Conservation (phyloP, 2,329 filamentous ascomycete genomes). For the Pestalotiopsis sp. region DNA sequence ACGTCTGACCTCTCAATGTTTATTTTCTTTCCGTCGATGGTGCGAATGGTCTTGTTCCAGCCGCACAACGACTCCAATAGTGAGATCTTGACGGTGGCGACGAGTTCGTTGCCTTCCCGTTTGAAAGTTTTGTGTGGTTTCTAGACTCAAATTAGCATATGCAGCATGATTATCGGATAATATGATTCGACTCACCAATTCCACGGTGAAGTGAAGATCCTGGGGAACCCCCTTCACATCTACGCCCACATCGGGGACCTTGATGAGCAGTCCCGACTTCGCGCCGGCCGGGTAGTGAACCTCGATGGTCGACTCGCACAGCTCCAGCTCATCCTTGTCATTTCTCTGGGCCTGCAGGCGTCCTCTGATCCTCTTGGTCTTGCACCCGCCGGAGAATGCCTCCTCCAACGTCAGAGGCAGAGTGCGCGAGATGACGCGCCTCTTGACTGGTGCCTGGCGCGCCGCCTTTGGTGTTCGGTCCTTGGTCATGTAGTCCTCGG, state of each 20-base stretch:
- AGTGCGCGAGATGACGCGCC: neutral
- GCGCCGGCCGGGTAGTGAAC: neutral
- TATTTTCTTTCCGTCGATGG: neutral
- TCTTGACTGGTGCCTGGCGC: neutral
- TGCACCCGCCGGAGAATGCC: neutral
- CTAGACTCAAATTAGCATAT: neutral
- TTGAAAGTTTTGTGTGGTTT: neutral
- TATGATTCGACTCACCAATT: neutral
- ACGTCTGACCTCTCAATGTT: neutral
- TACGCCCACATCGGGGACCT: neutral
- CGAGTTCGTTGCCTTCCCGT: neutral
- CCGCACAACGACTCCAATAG: constrained; percentile 2
- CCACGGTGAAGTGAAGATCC: constrained; percentile 1
- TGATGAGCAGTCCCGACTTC: neutral
- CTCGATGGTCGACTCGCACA: neutral
- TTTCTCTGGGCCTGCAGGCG: neutral
- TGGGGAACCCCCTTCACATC: neutral
- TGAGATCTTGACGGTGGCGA: neutral
- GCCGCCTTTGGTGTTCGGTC: neutral
- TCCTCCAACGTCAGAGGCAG: constrained; percentile 4
- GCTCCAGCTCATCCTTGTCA: neutral
- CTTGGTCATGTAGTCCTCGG: neutral
- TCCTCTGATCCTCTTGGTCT: neutral
- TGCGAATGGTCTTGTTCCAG: neutral
- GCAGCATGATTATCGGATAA: neutral